Base-by-base conservation (phyloP, 2,329 filamentous ascomycete genomes). In the Fusarium algeriense region DNA sequence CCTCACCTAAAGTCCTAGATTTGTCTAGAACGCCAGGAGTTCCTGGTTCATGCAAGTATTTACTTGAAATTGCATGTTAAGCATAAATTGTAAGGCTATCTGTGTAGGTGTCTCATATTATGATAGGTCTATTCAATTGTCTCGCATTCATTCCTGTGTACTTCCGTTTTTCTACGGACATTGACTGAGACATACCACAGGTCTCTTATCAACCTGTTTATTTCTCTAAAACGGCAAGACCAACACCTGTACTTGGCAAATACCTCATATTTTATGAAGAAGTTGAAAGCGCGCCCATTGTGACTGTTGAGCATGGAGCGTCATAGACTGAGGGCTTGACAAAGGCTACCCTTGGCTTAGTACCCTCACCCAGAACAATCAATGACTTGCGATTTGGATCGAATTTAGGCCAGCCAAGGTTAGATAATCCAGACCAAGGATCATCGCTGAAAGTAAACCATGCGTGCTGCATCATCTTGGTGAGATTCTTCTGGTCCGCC, bases 361-460 rank as follows among this genome's bases (percentile, higher is more conserved):
- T 58, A 6, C 13, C 45, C n/a, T 67, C 73, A 2, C 73, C 73
- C 5, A 75, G 9, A 17, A 65, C 43, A 28, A 76, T 50, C 7
- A 76, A 41, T 0, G 75, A 73, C 28, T 73, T 54, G 0, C 19
- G 38, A 1, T 43, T 50, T 0, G 70, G 63, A 23, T 77, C 40
- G 17, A 77, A 77, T 35, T 58, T 35, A 12, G 76, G 76, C 76
- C 76, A 77, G 1, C 76, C 76, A 8, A 77, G 54, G 6, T 59
- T 15, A 14, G 58, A 65, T 43, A 85, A 59, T 0, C 83, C 83
- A 4, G 73, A 48, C 1, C 50, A 35, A 2, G 84, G 83, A 46
- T 85, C 79, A 35, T 77, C 61, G 13, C 78, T 77, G 46, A 86
- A 86, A 1, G 78, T 73, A 17, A 74, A 79, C 83, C 84, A 85